Evolutionary conservation across 768 basidiomycete species (phyloP).

Genomic region (Mycena chlorophos): DNA sequence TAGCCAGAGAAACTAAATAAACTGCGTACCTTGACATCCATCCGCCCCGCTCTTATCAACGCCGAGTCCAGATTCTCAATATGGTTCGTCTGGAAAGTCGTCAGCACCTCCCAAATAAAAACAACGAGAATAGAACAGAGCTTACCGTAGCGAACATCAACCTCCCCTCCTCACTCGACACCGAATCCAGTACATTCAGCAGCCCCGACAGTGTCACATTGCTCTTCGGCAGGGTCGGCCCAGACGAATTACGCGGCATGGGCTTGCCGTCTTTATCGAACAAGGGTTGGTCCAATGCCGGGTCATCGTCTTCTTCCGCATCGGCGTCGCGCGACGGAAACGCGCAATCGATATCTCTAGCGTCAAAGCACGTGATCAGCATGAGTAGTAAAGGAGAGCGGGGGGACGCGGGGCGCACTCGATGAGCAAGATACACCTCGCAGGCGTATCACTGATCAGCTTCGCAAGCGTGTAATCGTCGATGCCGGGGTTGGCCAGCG

Average conservation of each 20-base stretch:
- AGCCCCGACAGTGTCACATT: constrained; percentile 32
- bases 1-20: not conserved
- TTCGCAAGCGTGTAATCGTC: constrained; percentile 15
- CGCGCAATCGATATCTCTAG: constrained; percentile 20
- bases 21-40: constrained; percentile 17
- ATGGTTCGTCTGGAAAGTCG: constrained; percentile 14
- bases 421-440: constrained; percentile 14
- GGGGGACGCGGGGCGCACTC: constrained; percentile 6
- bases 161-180: constrained; percentile 31
- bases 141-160: constrained; percentile 20
- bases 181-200: constrained; percentile 34
- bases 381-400: not conserved
- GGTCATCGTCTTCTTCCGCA: constrained; percentile 8
- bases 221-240: not conserved
- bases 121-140: not conserved
- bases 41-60: constrained; percentile 16
- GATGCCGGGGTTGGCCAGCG: constrained; percentile 12
- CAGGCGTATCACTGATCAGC: constrained; percentile 17
- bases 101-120: not conserved
- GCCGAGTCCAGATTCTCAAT: constrained; percentile 16
- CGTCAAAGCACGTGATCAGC: not conserved
- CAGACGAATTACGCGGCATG: not conserved
- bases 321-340: constrained; percentile 10
- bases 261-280: constrained; percentile 14
- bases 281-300: not conserved